These are phyloP conservation scores for Fusarium sp. DNA, from an alignment of 2,329 filamentous ascomycete genomes.

Conservation along the genomic window DNA sequence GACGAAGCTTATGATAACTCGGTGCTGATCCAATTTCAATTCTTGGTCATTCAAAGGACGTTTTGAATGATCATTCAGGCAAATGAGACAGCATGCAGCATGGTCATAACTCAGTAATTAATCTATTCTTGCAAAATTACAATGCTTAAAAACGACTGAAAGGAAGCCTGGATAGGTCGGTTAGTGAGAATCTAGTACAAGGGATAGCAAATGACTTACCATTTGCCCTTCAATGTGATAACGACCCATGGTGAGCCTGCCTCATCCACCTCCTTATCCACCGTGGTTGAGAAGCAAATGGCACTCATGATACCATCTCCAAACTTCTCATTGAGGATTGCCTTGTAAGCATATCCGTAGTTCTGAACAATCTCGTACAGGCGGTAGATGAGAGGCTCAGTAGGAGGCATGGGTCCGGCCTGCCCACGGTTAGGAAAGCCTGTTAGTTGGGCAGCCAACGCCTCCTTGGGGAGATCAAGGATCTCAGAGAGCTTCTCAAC, in stretches of 20 bases:
- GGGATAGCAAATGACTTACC: conserved; percentile 63
- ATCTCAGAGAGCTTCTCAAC: conserved; percentile 72
- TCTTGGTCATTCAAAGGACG: neutral
- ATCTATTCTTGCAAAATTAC: neutral
- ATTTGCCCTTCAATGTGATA: conserved; percentile 86
- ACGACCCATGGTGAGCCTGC: conserved; percentile 85
- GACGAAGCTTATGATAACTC: neutral
- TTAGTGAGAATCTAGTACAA: conserved; percentile 3
- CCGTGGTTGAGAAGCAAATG: conserved; percentile 88
- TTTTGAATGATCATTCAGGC: neutral
- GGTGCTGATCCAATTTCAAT: neutral
- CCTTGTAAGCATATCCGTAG: conserved; percentile 96
- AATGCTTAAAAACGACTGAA: conserved; percentile 50
- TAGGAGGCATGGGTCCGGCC: conserved; percentile 58
- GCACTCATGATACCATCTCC: conserved; percentile 97
- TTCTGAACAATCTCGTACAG: conserved; percentile 96
- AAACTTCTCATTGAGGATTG: conserved; percentile 94
- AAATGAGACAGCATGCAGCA: neutral
- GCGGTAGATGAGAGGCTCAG: conserved; percentile 75
- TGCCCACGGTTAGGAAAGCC: conserved; percentile 85
- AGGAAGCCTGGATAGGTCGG: conserved; percentile 45
- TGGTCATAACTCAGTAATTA: neutral
- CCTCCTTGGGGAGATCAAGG: conserved; percentile 68
- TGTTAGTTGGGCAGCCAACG: conserved; percentile 71
- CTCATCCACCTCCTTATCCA: conserved; percentile 93